Evolutionary conservation across 2,329 filamentous ascomycete genomes (phyloP), one percentile per base, ranked within the genome.

Genomic region (Hypoxylon sp.): DNA sequence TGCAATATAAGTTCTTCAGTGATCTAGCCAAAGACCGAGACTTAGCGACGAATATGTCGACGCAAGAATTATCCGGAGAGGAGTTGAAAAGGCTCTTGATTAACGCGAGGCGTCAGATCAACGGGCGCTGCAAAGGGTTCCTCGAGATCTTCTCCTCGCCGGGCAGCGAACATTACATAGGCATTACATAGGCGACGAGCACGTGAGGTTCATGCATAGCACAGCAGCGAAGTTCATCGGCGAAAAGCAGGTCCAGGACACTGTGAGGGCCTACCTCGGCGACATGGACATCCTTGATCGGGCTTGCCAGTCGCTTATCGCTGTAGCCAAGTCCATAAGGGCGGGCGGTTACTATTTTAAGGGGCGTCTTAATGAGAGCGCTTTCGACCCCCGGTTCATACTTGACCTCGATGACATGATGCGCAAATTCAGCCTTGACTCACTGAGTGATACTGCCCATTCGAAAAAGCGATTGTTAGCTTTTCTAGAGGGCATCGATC

Each of bases 41-140:
- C 9, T 57, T 61, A 35, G 56, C 60, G 4, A 33, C 27, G 3
- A 48, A 54, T 0, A 9, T 59, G 18, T 23, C 54, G 2, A 40
- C 35, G 23, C 13, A 41, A 4, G 23, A 38, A 4, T 31, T 54
- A 21, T 21, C 40, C 13, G 38, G 47, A 3, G 26, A 49, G 10
- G 38, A 42, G 11, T 20, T 50, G 4, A 33, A 11, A 21, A 49
- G 18, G 11, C 6, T 11, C 23, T 10, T 29, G 10, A 17, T 6
- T 4, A 50, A 18, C 3, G 18, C 58, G 4, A 53, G 18, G 9
- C 50, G 60, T 6, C 57, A 61, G 26, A 35, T 63, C 11, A 63
- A 65, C 45, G 60, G 62, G 2, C 54, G 48, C 5, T 63, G 57
- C n/a, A 61, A 57, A 49, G 54, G 60, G 1, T 57, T 65, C 13